Base-by-base conservation (phyloP, 805 yeast genomes). In the Suhomyces xylopsoci region DNA sequence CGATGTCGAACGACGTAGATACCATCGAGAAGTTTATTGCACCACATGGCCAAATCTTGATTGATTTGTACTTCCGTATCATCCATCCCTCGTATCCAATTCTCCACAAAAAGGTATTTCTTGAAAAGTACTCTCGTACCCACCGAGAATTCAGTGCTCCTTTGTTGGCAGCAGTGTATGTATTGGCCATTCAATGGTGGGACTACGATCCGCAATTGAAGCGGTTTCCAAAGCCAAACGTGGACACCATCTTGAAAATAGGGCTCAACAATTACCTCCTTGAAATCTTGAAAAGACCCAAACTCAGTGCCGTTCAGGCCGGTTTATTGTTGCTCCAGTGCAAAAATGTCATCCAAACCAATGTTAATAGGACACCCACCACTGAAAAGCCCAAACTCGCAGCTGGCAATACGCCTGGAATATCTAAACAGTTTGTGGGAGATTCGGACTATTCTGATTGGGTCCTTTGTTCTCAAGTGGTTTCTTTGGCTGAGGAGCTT, bases 121-220 rank as follows among this genome's bases (percentile, higher is more conserved):
- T 93, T 55, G 98, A 93, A 62, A 93, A 93, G 66, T 93, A 92
- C 65, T 76, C 92, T 1, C 75, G 98, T 51, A 90, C 97, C 0
- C 96, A 90, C 66, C 80, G 96, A 46, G 98, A 93, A 67, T 84
- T 93, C 61, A 84, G 94, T 50, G 96, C 97, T 0, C 96, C 97
- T 0, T 70, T 93, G 48, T 72, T 93, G 46, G 97, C 97, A 0
- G 88, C 97, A 0, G 96, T 93, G 1, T 93, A 93, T 64, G 83
- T 88, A 8, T 72, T 92, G 53, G 96, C 97, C 0, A 80, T 89
- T 44, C 93, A 90, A 65, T 90, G 96, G 96, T 92, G 97, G 97
- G 93, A 89, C 58, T 85, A 85, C 65, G 92, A 85, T 61, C 88
- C 96, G 1, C 84, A 81, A 54, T 74, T 92, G 50, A 81, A 90